Evolutionary conservation across 345 rosid genomes (phyloP).

Genomic region (Citrus unshiu): DNA sequence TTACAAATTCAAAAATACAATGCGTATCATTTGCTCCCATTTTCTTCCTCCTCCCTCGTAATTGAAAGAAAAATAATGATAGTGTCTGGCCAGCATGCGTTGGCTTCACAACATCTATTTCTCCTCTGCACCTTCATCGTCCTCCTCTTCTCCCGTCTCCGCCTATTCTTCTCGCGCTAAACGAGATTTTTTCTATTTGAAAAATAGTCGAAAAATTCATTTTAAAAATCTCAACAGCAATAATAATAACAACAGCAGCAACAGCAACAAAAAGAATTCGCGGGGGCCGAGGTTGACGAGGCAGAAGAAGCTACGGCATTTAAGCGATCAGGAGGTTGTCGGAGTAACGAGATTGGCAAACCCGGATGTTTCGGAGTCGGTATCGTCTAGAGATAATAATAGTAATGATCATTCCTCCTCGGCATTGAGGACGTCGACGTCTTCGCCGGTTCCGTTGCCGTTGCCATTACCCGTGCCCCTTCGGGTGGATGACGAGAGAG

Average conservation of each 20-base stretch:
- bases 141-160: conserved; percentile 22
- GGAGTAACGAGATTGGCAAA: conserved; percentile 19
- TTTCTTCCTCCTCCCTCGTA: not conserved
- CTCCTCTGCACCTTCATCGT: conserved; percentile 37
- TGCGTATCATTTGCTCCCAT: not conserved
- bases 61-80: conserved; percentile 14
- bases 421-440: conserved; percentile 5
- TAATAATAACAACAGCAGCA: not conserved
- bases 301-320: conserved; percentile 56
- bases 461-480: conserved; percentile 59
- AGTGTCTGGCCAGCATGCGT: conserved; percentile 57
- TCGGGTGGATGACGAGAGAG: conserved; percentile 43
- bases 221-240: not conserved
- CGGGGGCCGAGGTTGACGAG: conserved; percentile 44
- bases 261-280: not conserved
- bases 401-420: conserved; percentile 8
- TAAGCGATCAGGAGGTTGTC: conserved; percentile 44
- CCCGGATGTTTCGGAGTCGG: conserved; percentile 8
- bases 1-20: not conserved
- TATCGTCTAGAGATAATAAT: not conserved
- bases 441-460: conserved; percentile 29
- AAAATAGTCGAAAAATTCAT: not conserved
- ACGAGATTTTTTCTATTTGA: not conserved
- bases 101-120: conserved; percentile 63
- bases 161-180: conserved; percentile 18